Base-by-base conservation (phyloP, 495 filamentous ascomycete genomes). In the Schizothecium vesticola region DNA sequence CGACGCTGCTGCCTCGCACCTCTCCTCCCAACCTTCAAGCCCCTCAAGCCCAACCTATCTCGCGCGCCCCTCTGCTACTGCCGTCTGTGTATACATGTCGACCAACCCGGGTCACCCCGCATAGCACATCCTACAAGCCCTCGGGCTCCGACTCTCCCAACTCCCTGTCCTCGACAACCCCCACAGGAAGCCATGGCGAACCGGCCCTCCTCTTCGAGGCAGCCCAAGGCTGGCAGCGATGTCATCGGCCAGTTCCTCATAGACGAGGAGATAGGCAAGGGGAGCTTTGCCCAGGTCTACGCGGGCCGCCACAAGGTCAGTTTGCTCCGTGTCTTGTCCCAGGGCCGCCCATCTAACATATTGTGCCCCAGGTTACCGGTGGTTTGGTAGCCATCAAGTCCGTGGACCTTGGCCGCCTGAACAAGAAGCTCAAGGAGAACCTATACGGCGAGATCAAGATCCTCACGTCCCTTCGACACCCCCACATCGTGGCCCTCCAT, bases 261-360 rank as follows among this genome's bases (percentile, higher is more conserved):
- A 73, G 84, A 91, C 69, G 88, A 90, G 64, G 90, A 97, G 80
- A 96, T 97, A 73, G 94, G 94, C 63, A 92, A 92, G 81, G 94
- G 94, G 55, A 97, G 94, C 85, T 97, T 97, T 83, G 94, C 94
- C 67, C 92, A 91, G 65, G 94, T 97, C 69, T 97, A 93, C 77
- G 87, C 89, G 77, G 94, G 91, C 72, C 87, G 88, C 56, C 92
- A 95, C 76, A 89, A 88, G 79, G 93, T 96, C 82, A 82, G 90
- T 60, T 5, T 10, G 12, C 23, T 23, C 31, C 28, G 16, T 64
- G 26, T 31, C 61, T 24, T 24, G 16, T 55, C 24, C 19, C 12
- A 16, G n/a, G 3, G 26, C 24, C 22, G 21, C 31, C n/a, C 36
- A 28, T 29, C 87, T 88, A 75, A 88, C 76, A 60, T 61, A 25